Conservation (phyloP, 2,329 filamentous ascomycete species). For the Phyllosticta paracitricarpa region DNA sequence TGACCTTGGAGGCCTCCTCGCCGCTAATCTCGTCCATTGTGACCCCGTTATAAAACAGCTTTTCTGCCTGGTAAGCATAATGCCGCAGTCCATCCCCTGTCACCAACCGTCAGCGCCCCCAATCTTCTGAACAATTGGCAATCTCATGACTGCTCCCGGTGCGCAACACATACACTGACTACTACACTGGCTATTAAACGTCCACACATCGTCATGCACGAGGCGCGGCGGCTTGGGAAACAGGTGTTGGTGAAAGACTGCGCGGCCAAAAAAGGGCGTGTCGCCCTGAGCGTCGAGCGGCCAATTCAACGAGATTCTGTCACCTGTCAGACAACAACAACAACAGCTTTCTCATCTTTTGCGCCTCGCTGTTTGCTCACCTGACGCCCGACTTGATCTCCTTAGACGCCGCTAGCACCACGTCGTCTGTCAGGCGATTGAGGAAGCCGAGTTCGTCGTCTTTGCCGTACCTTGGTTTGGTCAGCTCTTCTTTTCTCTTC, state of each 20-base stretch:
- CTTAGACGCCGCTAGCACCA: conserved; percentile 42
- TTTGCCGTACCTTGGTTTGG: conserved; percentile 39
- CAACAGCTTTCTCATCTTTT: too few species aligned
- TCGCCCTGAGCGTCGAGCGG: conserved; percentile 42
- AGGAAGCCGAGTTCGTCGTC: conserved; percentile 51
- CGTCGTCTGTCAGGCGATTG: conserved; percentile 48
- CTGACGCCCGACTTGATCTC: conserved; percentile 46
- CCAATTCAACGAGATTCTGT: conserved; percentile 47
- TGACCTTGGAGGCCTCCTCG: conserved; percentile 12
- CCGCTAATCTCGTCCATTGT: conserved; percentile 19
- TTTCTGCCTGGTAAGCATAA: conserved; percentile 20
- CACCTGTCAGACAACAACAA: not conserved
- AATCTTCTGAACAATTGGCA: too few species aligned
- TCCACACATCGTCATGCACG: conserved; percentile 22
- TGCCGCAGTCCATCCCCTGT: conserved; percentile 29
- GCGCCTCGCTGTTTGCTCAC: conserved; percentile 16
- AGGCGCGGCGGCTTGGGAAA: conserved; percentile 12
- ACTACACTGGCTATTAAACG: conserved; percentile 25
- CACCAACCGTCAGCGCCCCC: not conserved
- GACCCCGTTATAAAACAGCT: conserved; percentile 24
- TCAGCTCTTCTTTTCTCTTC: not conserved
- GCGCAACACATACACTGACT: conserved; percentile 9
- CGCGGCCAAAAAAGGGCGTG: conserved; percentile 46
- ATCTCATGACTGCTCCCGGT: too few species aligned
- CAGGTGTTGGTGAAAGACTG: conserved; percentile 37